Evolutionary conservation across 306 rosid species (phyloP).

Genomic region (Quercus suber): DNA sequence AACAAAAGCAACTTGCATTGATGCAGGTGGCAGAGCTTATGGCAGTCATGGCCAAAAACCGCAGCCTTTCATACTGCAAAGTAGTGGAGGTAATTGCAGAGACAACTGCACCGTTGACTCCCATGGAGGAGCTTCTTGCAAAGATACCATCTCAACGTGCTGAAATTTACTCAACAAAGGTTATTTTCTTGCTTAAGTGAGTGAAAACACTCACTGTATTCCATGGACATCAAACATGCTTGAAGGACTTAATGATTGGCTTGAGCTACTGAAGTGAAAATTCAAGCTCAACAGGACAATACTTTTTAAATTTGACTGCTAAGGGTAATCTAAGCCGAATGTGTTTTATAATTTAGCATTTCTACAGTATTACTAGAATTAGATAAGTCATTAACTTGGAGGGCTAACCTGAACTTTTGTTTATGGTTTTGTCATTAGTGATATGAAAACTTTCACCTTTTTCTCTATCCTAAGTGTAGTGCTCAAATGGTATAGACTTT

Average conservation of each 20-base stretch:
- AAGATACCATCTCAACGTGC: conserved; percentile 78
- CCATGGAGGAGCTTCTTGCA: conserved; percentile 74
- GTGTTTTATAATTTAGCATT: not conserved
- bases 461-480: not conserved
- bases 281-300: not conserved
- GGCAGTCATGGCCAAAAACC: conserved; percentile 80
- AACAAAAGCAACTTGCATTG: conserved; percentile 10
- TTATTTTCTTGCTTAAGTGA: conserved; percentile 20
- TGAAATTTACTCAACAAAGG: conserved; percentile 46
- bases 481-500: not conserved
- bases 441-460: not conserved
- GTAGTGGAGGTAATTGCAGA: conserved; percentile 87
- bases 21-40: conserved; percentile 90
- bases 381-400: not conserved
- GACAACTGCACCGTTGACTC: conserved; percentile 82
- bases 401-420: not conserved
- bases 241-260: not conserved
- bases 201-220: conserved; percentile 1
- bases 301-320: not conserved
- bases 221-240: conserved; percentile 3
- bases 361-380: not conserved
- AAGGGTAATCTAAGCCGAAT: not conserved
- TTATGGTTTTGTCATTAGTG: not conserved
- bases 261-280: not conserved
- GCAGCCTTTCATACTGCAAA: conserved; percentile 70